Percentiles rank a stretch among this genome's conserved stretches.
Conservation (phyloP, 768 basidiomycete genomes). For the Mycena capillaripes region DNA sequence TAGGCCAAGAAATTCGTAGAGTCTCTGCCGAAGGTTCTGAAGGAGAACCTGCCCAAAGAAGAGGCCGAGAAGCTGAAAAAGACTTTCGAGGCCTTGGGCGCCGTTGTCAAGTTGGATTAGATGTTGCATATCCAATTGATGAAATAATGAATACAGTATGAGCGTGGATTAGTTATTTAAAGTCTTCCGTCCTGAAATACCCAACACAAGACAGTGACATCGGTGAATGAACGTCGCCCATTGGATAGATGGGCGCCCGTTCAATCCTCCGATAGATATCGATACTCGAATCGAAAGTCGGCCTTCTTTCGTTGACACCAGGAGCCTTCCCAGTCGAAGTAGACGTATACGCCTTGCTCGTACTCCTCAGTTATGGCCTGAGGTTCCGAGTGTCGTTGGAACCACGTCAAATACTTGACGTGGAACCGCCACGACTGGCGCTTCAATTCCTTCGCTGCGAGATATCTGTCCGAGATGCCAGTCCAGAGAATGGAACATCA, state of each 20-base stretch:
- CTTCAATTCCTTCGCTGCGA: conserved; percentile 97
- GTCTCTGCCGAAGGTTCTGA: conserved; percentile 91
- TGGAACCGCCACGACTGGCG: conserved; percentile 99
- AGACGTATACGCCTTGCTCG: conserved; percentile 99
- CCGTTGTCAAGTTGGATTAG: conserved; percentile 87
- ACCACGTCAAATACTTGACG: conserved; percentile 99
- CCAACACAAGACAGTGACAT: background rate
- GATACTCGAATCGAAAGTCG: conserved; percentile 97
- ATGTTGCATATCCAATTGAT: conserved; percentile 38
- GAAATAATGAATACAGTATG: conserved; percentile 35
- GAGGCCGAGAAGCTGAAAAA: conserved; percentile 97
- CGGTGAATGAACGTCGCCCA: background rate
- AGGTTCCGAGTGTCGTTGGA: conserved; percentile 98
- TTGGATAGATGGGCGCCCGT: conserved; percentile 19
- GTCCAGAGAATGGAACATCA: conserved; percentile 20
- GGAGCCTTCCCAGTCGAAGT: conserved; percentile 99
- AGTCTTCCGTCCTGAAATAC: background rate
- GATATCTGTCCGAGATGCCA: conserved; percentile 67
- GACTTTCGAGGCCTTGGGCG: conserved; percentile 91
- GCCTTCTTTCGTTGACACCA: conserved; percentile 99
- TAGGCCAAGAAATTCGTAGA: conserved; percentile 99
- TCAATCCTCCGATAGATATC: conserved; percentile 93
- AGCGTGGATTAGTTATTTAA: conserved; percentile 28
- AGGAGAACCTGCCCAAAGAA: conserved; percentile 96
- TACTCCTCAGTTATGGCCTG: conserved; percentile 99